Conservation (phyloP, 2,329 filamentous ascomycete species). For the Aspergillus felis region DNA sequence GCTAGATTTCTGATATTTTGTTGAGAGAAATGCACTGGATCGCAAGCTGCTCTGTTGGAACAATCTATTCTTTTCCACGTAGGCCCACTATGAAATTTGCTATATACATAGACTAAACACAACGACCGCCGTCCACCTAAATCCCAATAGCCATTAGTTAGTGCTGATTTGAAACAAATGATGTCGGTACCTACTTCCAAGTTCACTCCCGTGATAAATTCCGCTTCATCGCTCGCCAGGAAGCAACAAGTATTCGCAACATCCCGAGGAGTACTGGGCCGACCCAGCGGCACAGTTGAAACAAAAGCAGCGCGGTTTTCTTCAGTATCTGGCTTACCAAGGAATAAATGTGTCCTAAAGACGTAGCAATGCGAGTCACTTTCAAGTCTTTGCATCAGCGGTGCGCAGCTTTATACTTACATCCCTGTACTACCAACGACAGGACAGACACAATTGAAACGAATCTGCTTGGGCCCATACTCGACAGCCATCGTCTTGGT, state of each 20-base stretch:
- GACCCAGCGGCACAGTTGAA: conserved; percentile 34
- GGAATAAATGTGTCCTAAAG: conserved; percentile 58
- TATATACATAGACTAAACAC: conserved; percentile 6
- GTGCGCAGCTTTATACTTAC: conserved; percentile 8
- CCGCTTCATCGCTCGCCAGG: conserved; percentile 64
- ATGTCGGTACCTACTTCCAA: conserved; percentile 47
- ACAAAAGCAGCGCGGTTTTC: conserved; percentile 37
- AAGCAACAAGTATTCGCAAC: conserved; percentile 65
- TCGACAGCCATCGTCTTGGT: conserved; percentile 24
- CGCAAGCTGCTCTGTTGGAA: no score
- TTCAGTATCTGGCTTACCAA: conserved; percentile 35
- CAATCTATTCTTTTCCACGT: no score
- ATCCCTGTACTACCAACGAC: conserved; percentile 21
- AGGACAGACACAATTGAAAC: conserved; percentile 25
- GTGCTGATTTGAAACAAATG: not conserved
- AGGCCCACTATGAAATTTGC: no score
- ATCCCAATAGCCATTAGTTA: not conserved
- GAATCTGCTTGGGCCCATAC: conserved; percentile 20
- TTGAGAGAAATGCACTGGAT: no score
- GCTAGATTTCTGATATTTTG: no score
- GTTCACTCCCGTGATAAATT: conserved; percentile 65
- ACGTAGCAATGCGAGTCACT: conserved; percentile 47
- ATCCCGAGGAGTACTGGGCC: conserved; percentile 45
- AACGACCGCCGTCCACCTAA: conserved; percentile 19
- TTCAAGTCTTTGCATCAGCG: conserved; percentile 26